Percentiles rank a stretch among this genome's conserved stretches.
Conservation (phyloP, 2,329 filamentous ascomycete genomes). For the Colletotrichum liaoningense region DNA sequence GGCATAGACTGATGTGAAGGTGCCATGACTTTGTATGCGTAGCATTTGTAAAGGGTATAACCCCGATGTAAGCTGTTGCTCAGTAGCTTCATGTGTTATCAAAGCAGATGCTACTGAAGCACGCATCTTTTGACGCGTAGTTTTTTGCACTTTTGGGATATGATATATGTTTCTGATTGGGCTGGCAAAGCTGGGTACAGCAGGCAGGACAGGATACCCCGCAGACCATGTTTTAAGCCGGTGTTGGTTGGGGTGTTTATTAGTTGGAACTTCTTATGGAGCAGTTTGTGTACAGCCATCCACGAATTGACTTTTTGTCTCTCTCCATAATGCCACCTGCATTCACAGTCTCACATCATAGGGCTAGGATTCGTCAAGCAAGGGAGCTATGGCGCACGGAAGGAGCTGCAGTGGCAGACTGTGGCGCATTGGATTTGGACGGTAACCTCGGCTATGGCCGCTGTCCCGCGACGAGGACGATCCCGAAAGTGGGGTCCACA, state of each 20-base stretch:
- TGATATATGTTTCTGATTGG: background rate
- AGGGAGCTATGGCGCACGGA: conserved; percentile 2
- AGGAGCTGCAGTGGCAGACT: background rate
- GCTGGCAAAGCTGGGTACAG: background rate
- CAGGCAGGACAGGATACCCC: conserved; percentile 27
- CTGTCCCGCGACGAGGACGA: conserved; percentile 30
- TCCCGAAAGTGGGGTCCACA: conserved; percentile 37
- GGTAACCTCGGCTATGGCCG: conserved; percentile 38
- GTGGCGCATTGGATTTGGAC: conserved; percentile 31
- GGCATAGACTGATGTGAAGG: conserved; percentile 6
- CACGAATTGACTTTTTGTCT: conserved; percentile 5
- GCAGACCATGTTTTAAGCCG: conserved; percentile 5
- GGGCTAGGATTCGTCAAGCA: background rate
- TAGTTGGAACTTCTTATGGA: background rate
- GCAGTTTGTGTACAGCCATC: background rate
- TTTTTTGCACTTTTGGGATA: background rate
- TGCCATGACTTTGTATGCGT: background rate
- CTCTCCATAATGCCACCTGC: background rate
- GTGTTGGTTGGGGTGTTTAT: conserved; percentile 4
- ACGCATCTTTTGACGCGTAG: background rate
- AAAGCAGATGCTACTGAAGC: background rate
- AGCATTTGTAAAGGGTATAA: background rate
- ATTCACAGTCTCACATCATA: conserved; percentile 17
- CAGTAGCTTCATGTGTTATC: background rate
- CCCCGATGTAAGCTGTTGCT: background rate